These are phyloP conservation scores for Gracilaria gracilis DNA, from an alignment of 23 red algal species.

Conservation along the genomic window DNA sequence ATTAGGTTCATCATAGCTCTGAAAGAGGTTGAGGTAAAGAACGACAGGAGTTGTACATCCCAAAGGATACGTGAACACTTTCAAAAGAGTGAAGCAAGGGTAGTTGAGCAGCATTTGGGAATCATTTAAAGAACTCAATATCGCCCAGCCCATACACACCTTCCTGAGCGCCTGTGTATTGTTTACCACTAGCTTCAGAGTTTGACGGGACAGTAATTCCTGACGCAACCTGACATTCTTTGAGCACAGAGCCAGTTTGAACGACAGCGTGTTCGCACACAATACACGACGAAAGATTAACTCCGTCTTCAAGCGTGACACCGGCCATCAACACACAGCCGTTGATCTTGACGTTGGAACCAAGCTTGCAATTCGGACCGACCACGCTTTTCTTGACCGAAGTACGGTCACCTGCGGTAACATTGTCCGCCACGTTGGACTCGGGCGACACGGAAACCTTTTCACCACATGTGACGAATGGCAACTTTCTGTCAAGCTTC, in stretches of 20 bases:
- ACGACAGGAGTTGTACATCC: too few relatives aligned
- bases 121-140: conserved; percentile 6
- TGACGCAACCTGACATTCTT: conserved; percentile 63
- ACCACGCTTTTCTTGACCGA: conserved; percentile 75
- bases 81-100: too few relatives aligned
- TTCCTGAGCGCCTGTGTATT: conserved; percentile 21
- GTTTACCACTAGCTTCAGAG: conserved; percentile 33
- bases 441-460: conserved; percentile 49
- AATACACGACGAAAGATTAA: conserved; percentile 60
- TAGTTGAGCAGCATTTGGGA: not conserved
- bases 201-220: conserved; percentile 10
- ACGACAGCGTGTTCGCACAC: conserved; percentile 51
- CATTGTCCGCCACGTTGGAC: conserved; percentile 22
- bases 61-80: not conserved
- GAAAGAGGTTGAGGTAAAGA: too few relatives aligned
- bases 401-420: conserved; percentile 44
- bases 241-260: conserved; percentile 32
- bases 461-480: conserved; percentile 42
- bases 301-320: conserved; percentile 61
- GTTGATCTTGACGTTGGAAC: conserved; percentile 57
- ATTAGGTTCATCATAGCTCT: too few relatives aligned
- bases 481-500: conserved; percentile 4
- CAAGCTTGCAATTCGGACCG: conserved; percentile 31
- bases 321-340: conserved; percentile 60
- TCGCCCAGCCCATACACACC: conserved; percentile 1